A percentile compares a stretch with the other conserved stretches of the same genome.
These are phyloP conservation scores for Penicillium aurantiogriseum DNA, from an alignment of 2,329 filamentous ascomycete genomes.

Conservation along the genomic window DNA sequence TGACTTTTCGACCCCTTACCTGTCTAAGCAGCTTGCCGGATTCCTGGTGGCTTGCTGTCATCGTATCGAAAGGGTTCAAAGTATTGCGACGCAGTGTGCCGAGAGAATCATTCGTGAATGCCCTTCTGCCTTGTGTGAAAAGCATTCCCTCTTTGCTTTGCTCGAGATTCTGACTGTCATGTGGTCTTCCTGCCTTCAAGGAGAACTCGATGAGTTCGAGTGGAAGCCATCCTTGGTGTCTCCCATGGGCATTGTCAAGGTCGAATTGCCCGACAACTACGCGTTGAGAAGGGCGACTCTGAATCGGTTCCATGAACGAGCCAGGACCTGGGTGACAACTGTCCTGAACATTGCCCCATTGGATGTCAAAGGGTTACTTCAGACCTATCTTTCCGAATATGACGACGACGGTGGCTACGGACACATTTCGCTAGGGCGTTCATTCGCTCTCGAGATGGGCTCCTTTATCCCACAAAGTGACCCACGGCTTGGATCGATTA, in stretches of 20 bases:
- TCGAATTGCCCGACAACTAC: constrained; percentile 94
- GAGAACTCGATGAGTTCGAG: constrained; percentile 89
- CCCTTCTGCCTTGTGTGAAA: constrained; percentile 86
- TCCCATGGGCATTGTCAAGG: constrained; percentile 69
- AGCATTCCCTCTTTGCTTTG: constrained; percentile 85
- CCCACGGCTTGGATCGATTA: constrained; percentile 77
- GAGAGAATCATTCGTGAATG: constrained; percentile 81
- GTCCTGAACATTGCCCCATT: constrained; percentile 83
- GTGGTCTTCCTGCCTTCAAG: constrained; percentile 92
- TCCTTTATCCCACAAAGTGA: constrained; percentile 82
- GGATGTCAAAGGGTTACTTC: constrained; percentile 90
- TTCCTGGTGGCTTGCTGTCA: constrained; percentile 91
- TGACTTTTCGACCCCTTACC: constrained; percentile 83
- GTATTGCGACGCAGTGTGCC: constrained; percentile 77
- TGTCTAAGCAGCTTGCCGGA: constrained; percentile 80
- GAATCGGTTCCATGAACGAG: constrained; percentile 71
- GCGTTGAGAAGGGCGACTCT: constrained; percentile 76
- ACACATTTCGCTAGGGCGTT: constrained; percentile 86
- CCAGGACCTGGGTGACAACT: constrained; percentile 74
- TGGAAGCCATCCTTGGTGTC: constrained; percentile 81
- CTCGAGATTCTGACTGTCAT: constrained; percentile 89
- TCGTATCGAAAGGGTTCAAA: constrained; percentile 85
- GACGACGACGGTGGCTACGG: constrained; percentile 89
- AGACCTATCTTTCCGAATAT: constrained; percentile 91
- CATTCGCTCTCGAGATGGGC: constrained; percentile 91